phyloP scores from a whole-genome alignment of 305 asterid genomes.

The Salvia sclarea region DNA sequence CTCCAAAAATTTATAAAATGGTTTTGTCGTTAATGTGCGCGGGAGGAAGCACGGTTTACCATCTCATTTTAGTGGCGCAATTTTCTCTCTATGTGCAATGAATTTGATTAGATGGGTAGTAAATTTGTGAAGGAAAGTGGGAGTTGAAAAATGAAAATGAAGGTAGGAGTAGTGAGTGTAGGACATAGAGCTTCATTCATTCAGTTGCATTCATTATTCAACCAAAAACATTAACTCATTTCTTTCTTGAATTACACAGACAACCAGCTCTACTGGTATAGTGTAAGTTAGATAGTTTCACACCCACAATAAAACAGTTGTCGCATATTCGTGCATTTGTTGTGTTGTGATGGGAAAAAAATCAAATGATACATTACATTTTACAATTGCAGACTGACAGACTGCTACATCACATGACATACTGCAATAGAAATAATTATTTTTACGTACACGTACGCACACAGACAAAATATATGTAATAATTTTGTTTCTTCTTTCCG shows the following conservation, averaged over 20 bases:
- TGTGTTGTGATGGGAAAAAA: constrained; percentile 14
- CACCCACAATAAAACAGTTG: constrained; percentile 24
- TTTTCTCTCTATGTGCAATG: no score
- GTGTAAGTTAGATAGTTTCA: constrained; percentile 21
- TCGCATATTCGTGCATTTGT: constrained; percentile 29
- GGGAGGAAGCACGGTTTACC: no score
- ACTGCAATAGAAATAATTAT: constrained; percentile 16
- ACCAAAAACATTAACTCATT: not conserved
- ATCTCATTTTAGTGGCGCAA: no score
- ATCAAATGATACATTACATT: constrained; percentile 22
- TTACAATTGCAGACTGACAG: constrained; percentile 34
- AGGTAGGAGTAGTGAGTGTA: not conserved
- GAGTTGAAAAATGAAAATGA: no score
- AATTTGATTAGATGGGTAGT: no score
- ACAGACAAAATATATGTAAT: constrained; percentile 22
- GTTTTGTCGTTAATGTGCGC: no score
- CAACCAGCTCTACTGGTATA: not conserved
- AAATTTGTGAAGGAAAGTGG: no score
- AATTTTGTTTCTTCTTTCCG: not conserved
- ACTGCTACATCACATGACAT: constrained; percentile 43
- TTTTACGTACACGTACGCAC: constrained; percentile 15
- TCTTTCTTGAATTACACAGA: not conserved
- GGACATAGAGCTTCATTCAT: not conserved
- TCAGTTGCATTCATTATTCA: no score
- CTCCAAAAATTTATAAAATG: no score